phyloP scores from a whole-genome alignment of 2,329 filamentous ascomycete genomes.

The Colletotrichum tanaceti region DNA sequence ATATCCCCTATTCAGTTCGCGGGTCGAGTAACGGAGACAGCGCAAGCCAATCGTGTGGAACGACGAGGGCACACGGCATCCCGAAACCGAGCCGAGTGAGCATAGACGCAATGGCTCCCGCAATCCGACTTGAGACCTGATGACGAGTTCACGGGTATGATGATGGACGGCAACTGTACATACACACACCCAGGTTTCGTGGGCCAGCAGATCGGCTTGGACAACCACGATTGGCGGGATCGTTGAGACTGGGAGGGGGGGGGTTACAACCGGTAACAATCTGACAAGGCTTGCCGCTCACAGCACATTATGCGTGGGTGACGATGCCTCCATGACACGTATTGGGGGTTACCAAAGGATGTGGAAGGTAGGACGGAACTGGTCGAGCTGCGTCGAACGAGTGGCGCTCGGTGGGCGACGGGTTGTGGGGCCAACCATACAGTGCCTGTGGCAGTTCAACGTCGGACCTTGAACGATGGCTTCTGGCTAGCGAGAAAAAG shows the following conservation, averaged over 20 bases:
- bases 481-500: not conserved
- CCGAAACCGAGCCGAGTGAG: not conserved
- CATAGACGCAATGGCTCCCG: not conserved
- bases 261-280: conserved; percentile 19
- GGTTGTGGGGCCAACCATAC: conserved; percentile 14
- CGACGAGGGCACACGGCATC: not conserved
- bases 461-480: not conserved
- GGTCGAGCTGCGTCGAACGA: conserved; percentile 16
- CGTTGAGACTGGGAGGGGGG: conserved; percentile 14
- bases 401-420: not conserved
- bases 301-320: conserved; percentile 8
- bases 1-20: not conserved
- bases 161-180: conserved; percentile 31
- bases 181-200: conserved; percentile 13
- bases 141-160: conserved; percentile 9
- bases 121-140: not conserved
- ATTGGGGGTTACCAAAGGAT: not conserved
- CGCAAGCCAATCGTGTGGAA: not conserved
- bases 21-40: not conserved
- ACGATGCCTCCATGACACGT: conserved; percentile 15
- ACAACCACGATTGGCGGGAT: not conserved
- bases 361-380: conserved; percentile 15
- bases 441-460: conserved; percentile 6
- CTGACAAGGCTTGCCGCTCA: conserved; percentile 14
- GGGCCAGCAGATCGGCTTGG: conserved; percentile 6